A percentile compares a stretch with the other conserved stretches of the same genome.
phyloP scores from a whole-genome alignment of 768 basidiomycete genomes.

The Harrya chromipes region DNA sequence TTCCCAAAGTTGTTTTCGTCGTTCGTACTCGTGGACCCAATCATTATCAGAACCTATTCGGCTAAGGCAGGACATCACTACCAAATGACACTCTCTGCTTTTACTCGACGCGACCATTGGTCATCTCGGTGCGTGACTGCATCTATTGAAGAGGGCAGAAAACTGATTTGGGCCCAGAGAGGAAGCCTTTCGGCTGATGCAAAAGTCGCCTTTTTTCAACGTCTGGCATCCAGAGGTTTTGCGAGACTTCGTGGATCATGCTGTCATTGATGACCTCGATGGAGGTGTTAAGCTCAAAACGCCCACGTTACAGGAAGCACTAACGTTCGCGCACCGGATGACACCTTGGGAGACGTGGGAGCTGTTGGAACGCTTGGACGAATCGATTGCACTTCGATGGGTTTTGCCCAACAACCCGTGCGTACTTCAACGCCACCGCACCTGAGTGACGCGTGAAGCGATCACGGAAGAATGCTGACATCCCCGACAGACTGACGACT shows the following conservation, averaged over 20 bases:
- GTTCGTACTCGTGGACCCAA: slow-evolving; percentile 76
- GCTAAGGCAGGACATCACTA: not conserved
- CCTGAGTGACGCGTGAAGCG: not conserved
- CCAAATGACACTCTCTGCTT: slow-evolving; percentile 39
- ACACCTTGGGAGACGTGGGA: slow-evolving; percentile 26
- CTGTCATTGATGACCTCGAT: slow-evolving; percentile 34
- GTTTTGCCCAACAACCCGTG: slow-evolving; percentile 24
- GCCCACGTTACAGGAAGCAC: slow-evolving; percentile 61
- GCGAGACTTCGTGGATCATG: slow-evolving; percentile 57
- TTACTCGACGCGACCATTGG: slow-evolving; percentile 64
- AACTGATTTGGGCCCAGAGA: slow-evolving; percentile 38
- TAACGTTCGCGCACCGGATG: slow-evolving; percentile 51
- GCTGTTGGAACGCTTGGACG: slow-evolving; percentile 25
- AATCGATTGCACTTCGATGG: slow-evolving; percentile 28
- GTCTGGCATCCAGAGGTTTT: slow-evolving; percentile 68
- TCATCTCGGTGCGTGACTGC: slow-evolving; percentile 44
- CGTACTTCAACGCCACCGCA: not conserved
- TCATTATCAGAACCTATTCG: slow-evolving; percentile 41
- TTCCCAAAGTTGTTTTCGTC: slow-evolving; percentile 67
- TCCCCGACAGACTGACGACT: slow-evolving; percentile 10
- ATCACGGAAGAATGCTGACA: not conserved
- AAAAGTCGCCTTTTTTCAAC: slow-evolving; percentile 60
- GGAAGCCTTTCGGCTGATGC: slow-evolving; percentile 53
- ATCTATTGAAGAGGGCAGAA: not conserved
- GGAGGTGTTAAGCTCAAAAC: slow-evolving; percentile 60